Conservation (phyloP, 2,329 filamentous ascomycete species). For the Trichoderma pleuroti region DNA sequence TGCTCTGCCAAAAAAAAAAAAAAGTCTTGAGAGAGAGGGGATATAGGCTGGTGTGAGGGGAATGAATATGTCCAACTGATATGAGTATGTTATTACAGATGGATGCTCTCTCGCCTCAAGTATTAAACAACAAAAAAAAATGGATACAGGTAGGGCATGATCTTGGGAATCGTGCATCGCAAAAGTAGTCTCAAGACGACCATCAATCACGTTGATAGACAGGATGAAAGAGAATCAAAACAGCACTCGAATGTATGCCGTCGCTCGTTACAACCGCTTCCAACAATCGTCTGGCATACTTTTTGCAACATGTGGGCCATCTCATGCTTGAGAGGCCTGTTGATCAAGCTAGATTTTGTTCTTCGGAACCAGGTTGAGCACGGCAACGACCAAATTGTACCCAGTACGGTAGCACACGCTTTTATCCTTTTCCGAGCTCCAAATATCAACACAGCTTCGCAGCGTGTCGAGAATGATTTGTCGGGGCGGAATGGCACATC, state of each 20-base stretch:
- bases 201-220: background rate
- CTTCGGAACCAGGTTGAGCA: slow-evolving; percentile 29
- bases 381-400: slow-evolving; percentile 31
- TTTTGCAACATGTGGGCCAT: too few species aligned
- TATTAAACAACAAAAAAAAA: background rate
- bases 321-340: background rate
- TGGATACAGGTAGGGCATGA: background rate
- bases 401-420: slow-evolving; percentile 36
- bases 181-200: background rate
- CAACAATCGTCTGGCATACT: background rate
- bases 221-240: background rate
- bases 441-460: slow-evolving; percentile 34
- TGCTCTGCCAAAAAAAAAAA: background rate
- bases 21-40: background rate
- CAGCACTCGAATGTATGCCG: background rate
- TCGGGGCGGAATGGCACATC: slow-evolving; percentile 32
- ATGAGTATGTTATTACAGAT: background rate
- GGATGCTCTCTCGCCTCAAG: background rate
- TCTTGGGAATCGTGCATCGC: background rate
- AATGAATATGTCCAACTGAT: background rate
- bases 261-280: background rate
- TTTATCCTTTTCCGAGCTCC: slow-evolving; percentile 34
- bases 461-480: slow-evolving; percentile 37
- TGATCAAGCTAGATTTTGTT: background rate
- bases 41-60: background rate